Base-by-base conservation (phyloP, 2,329 filamentous ascomycete genomes). In the Mariannaea sp. region DNA sequence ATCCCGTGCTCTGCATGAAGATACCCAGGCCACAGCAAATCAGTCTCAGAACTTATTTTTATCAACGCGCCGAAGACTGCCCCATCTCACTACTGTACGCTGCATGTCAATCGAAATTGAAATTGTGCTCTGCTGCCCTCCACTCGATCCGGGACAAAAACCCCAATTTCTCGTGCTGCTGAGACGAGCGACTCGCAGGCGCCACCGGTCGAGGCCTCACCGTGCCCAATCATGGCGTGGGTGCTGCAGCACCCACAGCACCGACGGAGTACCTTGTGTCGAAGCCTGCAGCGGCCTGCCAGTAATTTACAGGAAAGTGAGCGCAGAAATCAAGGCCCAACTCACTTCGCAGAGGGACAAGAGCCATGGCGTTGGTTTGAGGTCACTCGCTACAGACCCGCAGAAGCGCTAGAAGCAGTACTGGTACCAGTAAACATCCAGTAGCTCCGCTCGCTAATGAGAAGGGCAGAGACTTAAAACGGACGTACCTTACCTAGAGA, bases 401-500 rank as follows among this genome's bases (percentile, higher is more conserved):
- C 62, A 54, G 59, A 39, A 55, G 62, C 65, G 61, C 62, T 68
- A 65, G 57, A n/a, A n/a, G n/a, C n/a, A n/a, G n/a, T n/a, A n/a
- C n/a, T n/a, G n/a, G n/a, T n/a, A n/a, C n/a, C n/a, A n/a, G n/a
- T n/a, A n/a, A n/a, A 54, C 51, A 19, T 55, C 53, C 59, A 63
- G 65, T 62, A 58, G 44, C 58, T 57, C 60, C 60, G 57, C 60
- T 58, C 57, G 53, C 63, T 67, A 63, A 66, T 60, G 54, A 60
- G 59, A 56, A 60, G 59, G 53, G 51, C 39, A 60, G 43, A 58
- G 33, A 56, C 54, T 49, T 45, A 53, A 43, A 38, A 38, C 50
- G 38, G 50, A 38, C n/a, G n/a, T n/a, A n/a, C n/a, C n/a, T n/a
- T n/a, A n/a, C n/a, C n/a, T n/a, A n/a, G n/a, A n/a, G n/a, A n/a